Conservation (phyloP, 306 rosid genomes). For the Crotalaria pallida region DNA sequence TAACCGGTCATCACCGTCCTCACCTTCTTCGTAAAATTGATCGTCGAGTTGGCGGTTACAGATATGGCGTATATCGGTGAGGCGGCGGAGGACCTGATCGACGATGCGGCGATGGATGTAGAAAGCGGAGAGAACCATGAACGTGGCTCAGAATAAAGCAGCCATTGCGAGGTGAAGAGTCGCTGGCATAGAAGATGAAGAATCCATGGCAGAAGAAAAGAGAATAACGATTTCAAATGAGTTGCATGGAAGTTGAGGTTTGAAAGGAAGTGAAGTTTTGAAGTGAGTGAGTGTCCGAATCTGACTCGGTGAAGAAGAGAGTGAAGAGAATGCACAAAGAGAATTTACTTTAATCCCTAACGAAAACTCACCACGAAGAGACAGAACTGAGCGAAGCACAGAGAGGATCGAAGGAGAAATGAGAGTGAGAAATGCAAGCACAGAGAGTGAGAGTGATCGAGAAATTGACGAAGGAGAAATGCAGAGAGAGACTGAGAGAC, state of each 20-base stretch:
- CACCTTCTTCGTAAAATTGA: neutral
- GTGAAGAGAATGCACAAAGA: neutral
- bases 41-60: neutral
- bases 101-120: slow-evolving; percentile 80
- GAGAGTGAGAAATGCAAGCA: too few species aligned
- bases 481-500: too few species aligned
- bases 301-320: neutral
- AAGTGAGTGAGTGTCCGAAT: neutral
- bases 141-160: slow-evolving; percentile 64
- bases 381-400: too few species aligned
- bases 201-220: slow-evolving; percentile 12
- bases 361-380: too few species aligned
- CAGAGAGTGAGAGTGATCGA: too few species aligned
- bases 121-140: slow-evolving; percentile 79
- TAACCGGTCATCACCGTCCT: neutral
- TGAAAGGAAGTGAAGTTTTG: too few species aligned
- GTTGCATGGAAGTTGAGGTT: too few species aligned
- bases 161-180: slow-evolving; percentile 69
- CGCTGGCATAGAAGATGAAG: slow-evolving; percentile 33
- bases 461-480: too few species aligned
- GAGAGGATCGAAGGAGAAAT: too few species aligned
- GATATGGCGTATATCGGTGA: slow-evolving; percentile 47
- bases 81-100: slow-evolving; percentile 61
- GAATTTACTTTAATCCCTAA: too few species aligned
- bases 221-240: too few species aligned